Evolutionary conservation across 495 filamentous ascomycete species (phyloP).

Genomic region (Aspergillus nidulans): DNA sequence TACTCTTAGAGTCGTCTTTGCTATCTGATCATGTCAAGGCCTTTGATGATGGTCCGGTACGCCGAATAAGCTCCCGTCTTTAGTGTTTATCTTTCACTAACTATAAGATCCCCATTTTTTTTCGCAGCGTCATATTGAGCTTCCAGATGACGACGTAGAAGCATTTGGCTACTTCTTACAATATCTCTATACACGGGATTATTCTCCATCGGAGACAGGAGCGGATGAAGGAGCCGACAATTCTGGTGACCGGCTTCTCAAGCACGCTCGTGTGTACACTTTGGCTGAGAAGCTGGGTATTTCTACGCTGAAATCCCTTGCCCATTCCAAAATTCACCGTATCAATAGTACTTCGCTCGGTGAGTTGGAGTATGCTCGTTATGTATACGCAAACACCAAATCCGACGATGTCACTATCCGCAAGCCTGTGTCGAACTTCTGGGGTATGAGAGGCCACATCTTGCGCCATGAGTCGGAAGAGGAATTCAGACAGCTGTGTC

Average conservation of each 20-base stretch:
- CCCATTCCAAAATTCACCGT: conserved; percentile 84
- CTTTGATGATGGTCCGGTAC: conserved; percentile 44
- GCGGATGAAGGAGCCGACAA: conserved; percentile 65
- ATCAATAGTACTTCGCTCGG: conserved; percentile 79
- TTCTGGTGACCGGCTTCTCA: conserved; percentile 70
- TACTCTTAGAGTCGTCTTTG: conserved; percentile 69
- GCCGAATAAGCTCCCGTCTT: not conserved
- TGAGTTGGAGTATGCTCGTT: conserved; percentile 85
- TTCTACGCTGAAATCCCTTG: conserved; percentile 66
- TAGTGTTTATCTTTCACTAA: not conserved
- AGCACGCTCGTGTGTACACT: conserved; percentile 85
- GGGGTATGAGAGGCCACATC: conserved; percentile 76
- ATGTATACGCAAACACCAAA: conserved; percentile 75
- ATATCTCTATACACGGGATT: conserved; percentile 89
- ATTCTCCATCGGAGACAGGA: conserved; percentile 52
- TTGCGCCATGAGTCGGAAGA: conserved; percentile 78
- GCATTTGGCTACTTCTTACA: conserved; percentile 85
- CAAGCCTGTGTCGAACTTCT: conserved; percentile 83
- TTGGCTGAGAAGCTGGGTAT: conserved; percentile 76
- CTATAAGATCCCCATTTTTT: not conserved
- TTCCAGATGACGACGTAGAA: conserved; percentile 67
- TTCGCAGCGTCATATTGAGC: conserved; percentile 56
- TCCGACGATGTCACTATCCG: conserved; percentile 68
- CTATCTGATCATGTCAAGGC: conserved; percentile 59
- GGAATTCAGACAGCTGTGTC: conserved; percentile 73